These are phyloP conservation scores for Termitomyces sp. DNA, from an alignment of 768 basidiomycete genomes.

Conservation along the genomic window DNA sequence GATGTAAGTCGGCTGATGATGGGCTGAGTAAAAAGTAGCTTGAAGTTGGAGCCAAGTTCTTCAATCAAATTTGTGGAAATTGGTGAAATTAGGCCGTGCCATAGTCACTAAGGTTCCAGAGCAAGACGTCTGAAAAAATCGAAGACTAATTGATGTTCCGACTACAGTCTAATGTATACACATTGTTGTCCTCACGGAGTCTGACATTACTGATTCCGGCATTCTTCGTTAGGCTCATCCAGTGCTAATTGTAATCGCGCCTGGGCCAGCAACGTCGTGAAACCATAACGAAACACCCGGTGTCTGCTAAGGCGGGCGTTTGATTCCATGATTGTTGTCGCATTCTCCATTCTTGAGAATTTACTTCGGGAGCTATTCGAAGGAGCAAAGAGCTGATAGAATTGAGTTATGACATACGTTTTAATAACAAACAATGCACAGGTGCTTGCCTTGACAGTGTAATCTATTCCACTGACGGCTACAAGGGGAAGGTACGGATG, in stretches of 20 bases:
- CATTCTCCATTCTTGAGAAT: conserved; percentile 51
- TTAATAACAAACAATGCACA: not conserved
- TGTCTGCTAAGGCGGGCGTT: conserved; percentile 36
- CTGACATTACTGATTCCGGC: conserved; percentile 19
- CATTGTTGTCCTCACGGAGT: not conserved
- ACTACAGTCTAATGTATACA: not conserved
- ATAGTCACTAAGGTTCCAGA: not conserved
- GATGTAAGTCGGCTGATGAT: conserved; percentile 10
- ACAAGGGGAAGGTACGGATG: conserved; percentile 76
- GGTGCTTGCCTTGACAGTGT: conserved; percentile 65
- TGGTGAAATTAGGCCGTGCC: not conserved
- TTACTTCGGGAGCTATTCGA: conserved; percentile 29
- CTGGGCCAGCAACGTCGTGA: conserved; percentile 20
- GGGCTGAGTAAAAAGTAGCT: conserved; percentile 12
- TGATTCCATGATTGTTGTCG: conserved; percentile 47
- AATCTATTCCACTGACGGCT: conserved; percentile 86
- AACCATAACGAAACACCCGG: conserved; percentile 22
- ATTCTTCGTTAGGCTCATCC: conserved; percentile 20
- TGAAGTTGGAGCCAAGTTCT: conserved; percentile 1
- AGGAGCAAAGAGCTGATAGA: conserved; percentile 60
- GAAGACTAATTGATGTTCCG: not conserved
- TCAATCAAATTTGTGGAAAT: conserved; percentile 10
- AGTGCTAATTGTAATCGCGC: conserved; percentile 17
- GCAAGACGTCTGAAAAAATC: not conserved
- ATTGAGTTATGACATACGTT: not conserved